Base-by-base conservation (phyloP, 1,139 yeast species). In the Pichia sp. region DNA sequence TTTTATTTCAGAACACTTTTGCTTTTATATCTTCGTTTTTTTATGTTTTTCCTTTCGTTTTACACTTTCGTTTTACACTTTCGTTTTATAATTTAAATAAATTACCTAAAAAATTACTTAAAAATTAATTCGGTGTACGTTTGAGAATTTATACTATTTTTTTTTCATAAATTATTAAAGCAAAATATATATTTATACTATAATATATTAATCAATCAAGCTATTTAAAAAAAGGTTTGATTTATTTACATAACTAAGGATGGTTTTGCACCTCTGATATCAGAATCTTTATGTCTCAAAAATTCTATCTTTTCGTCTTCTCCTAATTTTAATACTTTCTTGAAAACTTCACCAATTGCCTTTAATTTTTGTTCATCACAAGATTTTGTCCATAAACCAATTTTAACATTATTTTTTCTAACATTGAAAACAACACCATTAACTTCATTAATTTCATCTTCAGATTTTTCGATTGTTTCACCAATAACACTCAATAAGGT, bases 401-500 rank as follows among this genome's bases (percentile, higher is more conserved):
- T 78, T 68, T 90, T 83, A 73, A 77, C 80, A 54, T 82, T 90
- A 56, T 79, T 82, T 64, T 78, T 82, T 74, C 97, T 84, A 59
- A 87, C 80, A 65, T 87, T 87, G 63, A 87, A 80, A 55, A 92
- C 96, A 56, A 89, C 87, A 59, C 99, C 99, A 65, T 87, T 90
- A 57, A 94, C 95, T 69, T 89, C 94, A 32, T 40, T 40, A 12
- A 36, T 31, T 29, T 49, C 51, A 60, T 83, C 77, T 63, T 84
- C 90, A 52, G 83, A 92, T 55, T 81, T 85, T 68, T 87, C 96
- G 56, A 92, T 83, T 48, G 97, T 87, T 70, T 92, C 97, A 58
- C 99, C 99, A 66, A 92, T 87, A 49, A 89, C 89, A 40, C 95
- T 84, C 61, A 92, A 76, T 64, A 92, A 76, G 48, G 94, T 82